Evolutionary conservation across 371 early-diverging fungal species (phyloP), one percentile per base, ranked within the genome.

Genomic region (Apophysomyces elegans): DNA sequence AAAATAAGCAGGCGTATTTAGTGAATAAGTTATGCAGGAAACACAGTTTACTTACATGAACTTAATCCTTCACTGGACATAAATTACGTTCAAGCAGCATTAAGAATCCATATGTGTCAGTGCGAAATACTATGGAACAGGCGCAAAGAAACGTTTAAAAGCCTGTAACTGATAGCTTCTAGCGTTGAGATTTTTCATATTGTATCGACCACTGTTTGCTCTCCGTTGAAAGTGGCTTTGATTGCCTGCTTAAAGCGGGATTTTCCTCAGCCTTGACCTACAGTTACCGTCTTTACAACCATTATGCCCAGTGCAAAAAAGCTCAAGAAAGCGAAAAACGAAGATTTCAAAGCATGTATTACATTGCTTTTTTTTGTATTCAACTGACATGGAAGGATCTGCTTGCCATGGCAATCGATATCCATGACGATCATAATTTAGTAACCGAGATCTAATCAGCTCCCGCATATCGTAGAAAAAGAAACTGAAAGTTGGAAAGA

Each of bases 401-500:
- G 35, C 11, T 14, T 6, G 37, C 9, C 16, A 67, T 60, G 58
- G 37, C 0, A 43, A 39, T 1, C 43, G 50, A 44, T 7, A 46
- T 44, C 1, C 45, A 41, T 47, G 54, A 26, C 32, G 14, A 21
- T 32, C 16, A 16, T 5, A 43, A 26, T 5, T 45, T 9, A n/a
- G 4, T 54, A 21, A 41, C 5, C 14, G 38, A 56, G 46, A 38
- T 18, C 26, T 46, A 14, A 1, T 47, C 62, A 14, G 13, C 16
- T 26, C 46, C 57, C 14, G n/a, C 32, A 6, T 16, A 32, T 43
- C 21, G 58, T 78, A 91, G 91, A 96, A 96, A 91, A 88, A 90
- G 68, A 94, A 92, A 77, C 86, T 96, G 43, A 96, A 96, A 74
- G 90, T 96, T 45, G 97, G 97, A 56, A 92, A 95, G 76, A 90